Percentiles rank a stretch among this genome's conserved stretches.
phyloP scores from a whole-genome alignment of 2,329 filamentous ascomycete species.

The Pseudogymnoascus sp. region DNA sequence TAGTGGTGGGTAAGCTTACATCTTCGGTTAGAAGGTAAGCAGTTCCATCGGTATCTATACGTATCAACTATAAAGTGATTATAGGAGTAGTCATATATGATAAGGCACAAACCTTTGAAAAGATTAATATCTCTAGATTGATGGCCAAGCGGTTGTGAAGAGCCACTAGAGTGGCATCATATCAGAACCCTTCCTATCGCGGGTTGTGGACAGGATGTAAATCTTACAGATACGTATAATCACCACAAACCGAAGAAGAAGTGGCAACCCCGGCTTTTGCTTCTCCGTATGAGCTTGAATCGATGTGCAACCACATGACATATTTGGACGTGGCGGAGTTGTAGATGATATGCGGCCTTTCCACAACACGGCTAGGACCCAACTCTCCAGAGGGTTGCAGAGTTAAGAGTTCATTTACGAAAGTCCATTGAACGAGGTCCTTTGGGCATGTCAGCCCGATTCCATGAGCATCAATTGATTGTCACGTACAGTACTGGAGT shows the following conservation, averaged over 20 bases:
- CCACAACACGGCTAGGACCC: conserved; percentile 53
- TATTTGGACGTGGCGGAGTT: conserved; percentile 56
- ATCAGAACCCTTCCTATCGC: conserved; percentile 7
- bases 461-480: not conserved
- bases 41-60: conserved; percentile 50
- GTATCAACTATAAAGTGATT: not conserved
- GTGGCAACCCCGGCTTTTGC: conserved; percentile 58
- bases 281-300: conserved; percentile 51
- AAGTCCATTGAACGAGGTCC: conserved; percentile 56
- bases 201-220: not conserved
- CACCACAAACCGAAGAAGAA: conserved; percentile 49
- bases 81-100: not conserved
- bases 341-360: conserved; percentile 60
- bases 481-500: conserved; percentile 40
- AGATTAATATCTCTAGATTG: conserved; percentile 27
- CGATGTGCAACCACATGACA: conserved; percentile 64
- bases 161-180: conserved; percentile 16
- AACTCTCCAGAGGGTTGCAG: conserved; percentile 46
- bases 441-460: not conserved
- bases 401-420: conserved; percentile 49
- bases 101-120: conserved; percentile 19
- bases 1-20: conserved; percentile 33
- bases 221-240: conserved; percentile 41
- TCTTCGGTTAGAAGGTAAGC: conserved; percentile 57
- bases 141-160: conserved; percentile 26